These are phyloP conservation scores for Citrullus mucosospermus DNA, from an alignment of 306 rosid species.

Conservation along the genomic window DNA sequence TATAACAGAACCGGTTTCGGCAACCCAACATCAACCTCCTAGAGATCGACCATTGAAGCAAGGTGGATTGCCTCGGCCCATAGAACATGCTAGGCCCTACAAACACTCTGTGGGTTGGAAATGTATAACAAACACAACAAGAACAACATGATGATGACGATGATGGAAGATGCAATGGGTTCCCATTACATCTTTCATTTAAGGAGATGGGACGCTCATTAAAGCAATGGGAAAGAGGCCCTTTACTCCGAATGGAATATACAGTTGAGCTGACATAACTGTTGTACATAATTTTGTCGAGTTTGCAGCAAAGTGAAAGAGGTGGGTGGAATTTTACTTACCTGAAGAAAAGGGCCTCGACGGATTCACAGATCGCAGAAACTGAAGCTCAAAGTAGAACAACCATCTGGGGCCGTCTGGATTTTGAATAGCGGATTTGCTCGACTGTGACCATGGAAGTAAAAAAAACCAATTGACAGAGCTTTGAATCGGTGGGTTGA, in stretches of 20 bases:
- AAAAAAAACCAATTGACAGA: background rate
- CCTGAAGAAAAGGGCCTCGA: conserved; percentile 22
- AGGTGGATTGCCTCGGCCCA: conserved; percentile 72
- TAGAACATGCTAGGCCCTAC: conserved; percentile 25
- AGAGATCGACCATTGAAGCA: conserved; percentile 60
- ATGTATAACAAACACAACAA: conserved; percentile 37
- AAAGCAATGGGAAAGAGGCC: conserved; percentile 34
- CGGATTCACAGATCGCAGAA: conserved; percentile 6
- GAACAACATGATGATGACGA: conserved; percentile 24
- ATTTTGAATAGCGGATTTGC: conserved; percentile 3
- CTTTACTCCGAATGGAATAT: conserved; percentile 41
- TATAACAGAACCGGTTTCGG: conserved; percentile 24
- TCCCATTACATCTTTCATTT: conserved; percentile 42
- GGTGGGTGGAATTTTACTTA: conserved; percentile 2
- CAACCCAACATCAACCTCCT: conserved; percentile 56
- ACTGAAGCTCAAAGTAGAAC: conserved; percentile 15
- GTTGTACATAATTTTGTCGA: conserved; percentile 27
- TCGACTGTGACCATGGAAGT: conserved; percentile 1
- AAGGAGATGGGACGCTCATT: conserved; percentile 44
- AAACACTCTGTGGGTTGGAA: conserved; percentile 32
- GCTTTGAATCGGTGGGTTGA: conserved; percentile 5
- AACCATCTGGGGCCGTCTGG: conserved; percentile 6
- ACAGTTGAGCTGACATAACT: conserved; percentile 45
- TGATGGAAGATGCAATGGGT: conserved; percentile 22
- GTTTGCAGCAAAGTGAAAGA: conserved; percentile 9